Conservation (phyloP, 768 basidiomycete genomes). For the Suillus americanus region DNA sequence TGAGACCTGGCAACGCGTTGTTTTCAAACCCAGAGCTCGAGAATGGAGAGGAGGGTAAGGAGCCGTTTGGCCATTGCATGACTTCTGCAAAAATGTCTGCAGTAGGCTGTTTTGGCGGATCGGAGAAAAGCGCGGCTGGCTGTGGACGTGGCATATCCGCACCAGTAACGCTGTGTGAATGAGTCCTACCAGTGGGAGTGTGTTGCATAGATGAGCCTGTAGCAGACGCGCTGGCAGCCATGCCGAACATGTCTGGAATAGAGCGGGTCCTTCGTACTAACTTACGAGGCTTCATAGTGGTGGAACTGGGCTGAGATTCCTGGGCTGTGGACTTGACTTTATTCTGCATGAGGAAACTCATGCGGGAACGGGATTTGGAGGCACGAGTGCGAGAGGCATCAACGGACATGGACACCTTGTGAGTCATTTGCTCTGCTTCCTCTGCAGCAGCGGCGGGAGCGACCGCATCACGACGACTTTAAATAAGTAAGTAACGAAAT, state of each 20-base stretch:
- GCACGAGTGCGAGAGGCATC: constrained; percentile 38
- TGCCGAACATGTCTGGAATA: constrained; percentile 56
- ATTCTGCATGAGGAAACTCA: constrained; percentile 56
- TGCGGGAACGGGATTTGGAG: constrained; percentile 56
- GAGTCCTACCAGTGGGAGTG: constrained; percentile 51
- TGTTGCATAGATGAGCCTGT: constrained; percentile 31
- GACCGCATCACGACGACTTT: constrained; percentile 58
- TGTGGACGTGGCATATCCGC: constrained; percentile 55
- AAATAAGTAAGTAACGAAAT: neutral
- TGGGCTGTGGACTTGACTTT: constrained; percentile 47
- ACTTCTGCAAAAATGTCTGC: constrained; percentile 64
- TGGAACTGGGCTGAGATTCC: constrained; percentile 17
- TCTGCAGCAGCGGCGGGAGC: constrained; percentile 55
- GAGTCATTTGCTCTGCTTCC: constrained; percentile 44
- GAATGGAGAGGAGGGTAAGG: constrained; percentile 40
- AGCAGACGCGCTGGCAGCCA: constrained; percentile 27
- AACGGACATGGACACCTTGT: constrained; percentile 32
- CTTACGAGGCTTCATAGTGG: constrained; percentile 41
- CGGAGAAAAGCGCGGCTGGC: constrained; percentile 22
- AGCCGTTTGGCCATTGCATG: constrained; percentile 55
- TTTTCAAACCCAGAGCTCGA: constrained; percentile 22
- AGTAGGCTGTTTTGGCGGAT: constrained; percentile 26
- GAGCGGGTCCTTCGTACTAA: constrained; percentile 70
- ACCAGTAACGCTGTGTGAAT: constrained; percentile 79
- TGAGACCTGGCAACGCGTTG: constrained; percentile 21